Evolutionary conservation across 345 rosid genomes (phyloP).

Genomic region (Eucalyptus globulus): DNA sequence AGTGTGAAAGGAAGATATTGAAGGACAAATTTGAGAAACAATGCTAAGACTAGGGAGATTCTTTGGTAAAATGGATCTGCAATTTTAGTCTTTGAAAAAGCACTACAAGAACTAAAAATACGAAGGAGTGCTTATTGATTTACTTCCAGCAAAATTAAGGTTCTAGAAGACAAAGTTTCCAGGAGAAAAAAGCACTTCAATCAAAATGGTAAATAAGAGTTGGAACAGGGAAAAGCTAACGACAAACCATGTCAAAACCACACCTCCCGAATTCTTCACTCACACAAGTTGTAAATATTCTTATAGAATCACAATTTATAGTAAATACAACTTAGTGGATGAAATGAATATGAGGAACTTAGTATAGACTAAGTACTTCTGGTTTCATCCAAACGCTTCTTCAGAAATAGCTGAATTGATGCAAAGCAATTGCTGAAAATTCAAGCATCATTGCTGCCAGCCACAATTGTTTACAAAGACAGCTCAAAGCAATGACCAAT

Average conservation of each 20-base stretch:
- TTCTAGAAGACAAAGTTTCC: background rate
- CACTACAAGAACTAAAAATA: background rate
- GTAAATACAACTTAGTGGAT: background rate
- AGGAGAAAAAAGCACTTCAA: background rate
- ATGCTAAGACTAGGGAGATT: background rate
- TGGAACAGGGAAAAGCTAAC: background rate
- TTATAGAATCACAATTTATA: background rate
- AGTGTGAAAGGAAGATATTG: background rate
- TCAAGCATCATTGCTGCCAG: background rate
- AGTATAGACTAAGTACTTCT: background rate
- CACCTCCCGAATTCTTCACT: background rate
- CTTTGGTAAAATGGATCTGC: background rate
- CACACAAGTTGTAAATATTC: background rate
- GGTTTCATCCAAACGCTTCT: background rate
- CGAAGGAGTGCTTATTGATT: background rate
- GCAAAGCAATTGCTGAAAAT: background rate
- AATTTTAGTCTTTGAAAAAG: background rate
- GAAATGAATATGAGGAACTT: background rate
- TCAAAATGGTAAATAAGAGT: background rate
- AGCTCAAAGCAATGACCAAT: background rate
- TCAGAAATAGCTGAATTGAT: background rate
- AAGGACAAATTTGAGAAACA: background rate
- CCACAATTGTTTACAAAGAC: background rate
- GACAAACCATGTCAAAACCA: background rate
- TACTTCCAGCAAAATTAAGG: background rate